Conservation (phyloP, 2,329 filamentous ascomycete species). For the Hymenotorrendiella dingleyae region DNA sequence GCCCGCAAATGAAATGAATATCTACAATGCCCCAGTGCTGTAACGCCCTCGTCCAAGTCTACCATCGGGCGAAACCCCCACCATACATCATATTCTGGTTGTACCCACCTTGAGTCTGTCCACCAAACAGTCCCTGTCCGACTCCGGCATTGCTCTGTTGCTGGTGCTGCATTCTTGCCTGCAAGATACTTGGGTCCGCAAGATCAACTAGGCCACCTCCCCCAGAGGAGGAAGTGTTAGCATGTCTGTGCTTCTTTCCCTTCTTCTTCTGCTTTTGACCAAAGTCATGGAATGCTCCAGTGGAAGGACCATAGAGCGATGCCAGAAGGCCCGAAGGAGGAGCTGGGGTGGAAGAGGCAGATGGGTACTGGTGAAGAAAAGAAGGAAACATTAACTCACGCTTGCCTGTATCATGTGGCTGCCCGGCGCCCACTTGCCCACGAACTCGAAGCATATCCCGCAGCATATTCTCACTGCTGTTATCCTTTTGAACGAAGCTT, state of each 20-base stretch:
- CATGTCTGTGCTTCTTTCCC: constrained; percentile 99
- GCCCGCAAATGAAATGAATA: constrained; percentile 30
- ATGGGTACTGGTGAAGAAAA: constrained; percentile 80
- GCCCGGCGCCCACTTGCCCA: constrained; percentile 56
- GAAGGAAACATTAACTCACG: constrained; percentile 98
- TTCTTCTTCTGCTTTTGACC: constrained; percentile 99
- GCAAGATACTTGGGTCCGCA: constrained; percentile 99
- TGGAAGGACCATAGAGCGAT: constrained; percentile 77
- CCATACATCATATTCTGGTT: constrained; percentile 80
- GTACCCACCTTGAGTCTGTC: constrained; percentile 93
- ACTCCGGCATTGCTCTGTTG: constrained; percentile 74
- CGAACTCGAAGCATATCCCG: constrained; percentile 74
- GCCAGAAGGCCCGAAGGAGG: constrained; percentile 85
- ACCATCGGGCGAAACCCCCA: constrained; percentile 65
- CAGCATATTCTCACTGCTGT: constrained; percentile 67
- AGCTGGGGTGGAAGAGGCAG: constrained; percentile 75
- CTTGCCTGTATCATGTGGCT: constrained; percentile 83
- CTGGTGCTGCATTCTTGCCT: constrained; percentile 91
- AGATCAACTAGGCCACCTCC: constrained; percentile 99
- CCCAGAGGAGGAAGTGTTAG: constrained; percentile 99
- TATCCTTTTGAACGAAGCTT: constrained; percentile 67
- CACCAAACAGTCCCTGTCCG: constrained; percentile 85
- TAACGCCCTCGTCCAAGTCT: constrained; percentile 31
- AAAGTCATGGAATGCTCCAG: constrained; percentile 84
- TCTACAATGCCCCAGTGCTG: constrained; percentile 22